phyloP scores from a whole-genome alignment of 768 basidiomycete species.

The Cystofilobasidium capitatum region DNA sequence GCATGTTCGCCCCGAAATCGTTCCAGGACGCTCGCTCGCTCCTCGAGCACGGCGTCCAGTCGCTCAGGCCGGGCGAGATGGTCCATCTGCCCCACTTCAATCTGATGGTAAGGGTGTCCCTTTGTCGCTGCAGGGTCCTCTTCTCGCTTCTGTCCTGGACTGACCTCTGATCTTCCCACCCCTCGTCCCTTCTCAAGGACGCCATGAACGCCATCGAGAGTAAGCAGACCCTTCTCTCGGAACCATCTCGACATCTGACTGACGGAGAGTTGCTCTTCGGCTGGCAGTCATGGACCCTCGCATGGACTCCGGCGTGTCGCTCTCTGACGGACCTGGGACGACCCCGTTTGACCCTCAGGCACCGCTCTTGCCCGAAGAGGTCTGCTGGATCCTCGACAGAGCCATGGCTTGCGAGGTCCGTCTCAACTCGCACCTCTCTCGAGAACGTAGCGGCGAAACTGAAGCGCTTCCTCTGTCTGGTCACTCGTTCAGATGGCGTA shows the following conservation, averaged over 20 bases:
- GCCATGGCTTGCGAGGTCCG: conserved; percentile 63
- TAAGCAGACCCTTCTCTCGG: conserved; percentile 37
- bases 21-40: conserved; percentile 12
- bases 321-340: conserved; percentile 34
- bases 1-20: not conserved
- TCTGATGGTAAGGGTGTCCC: conserved; percentile 43
- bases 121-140: not conserved
- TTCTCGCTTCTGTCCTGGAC: not conserved
- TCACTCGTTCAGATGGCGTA: conserved; percentile 59
- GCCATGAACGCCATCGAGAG: conserved; percentile 90
- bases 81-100: conserved; percentile 61
- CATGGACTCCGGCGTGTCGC: conserved; percentile 65
- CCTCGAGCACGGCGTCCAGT: conserved; percentile 39
- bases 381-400: conserved; percentile 81
- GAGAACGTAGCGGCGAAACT: too few relatives aligned
- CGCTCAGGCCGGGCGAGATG: conserved; percentile 56
- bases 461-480: not conserved
- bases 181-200: conserved; percentile 42
- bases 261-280: conserved; percentile 22
- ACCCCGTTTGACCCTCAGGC: conserved; percentile 56
- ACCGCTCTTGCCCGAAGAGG: conserved; percentile 61
- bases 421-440: not conserved
- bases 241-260: not conserved
- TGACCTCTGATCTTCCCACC: not conserved
- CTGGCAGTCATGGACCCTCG: conserved; percentile 72